A percentile compares a stretch with the other conserved stretches of the same genome.
These are phyloP conservation scores for Solanum hybrid DNA, from an alignment of 305 asterid species.

Conservation along the genomic window DNA sequence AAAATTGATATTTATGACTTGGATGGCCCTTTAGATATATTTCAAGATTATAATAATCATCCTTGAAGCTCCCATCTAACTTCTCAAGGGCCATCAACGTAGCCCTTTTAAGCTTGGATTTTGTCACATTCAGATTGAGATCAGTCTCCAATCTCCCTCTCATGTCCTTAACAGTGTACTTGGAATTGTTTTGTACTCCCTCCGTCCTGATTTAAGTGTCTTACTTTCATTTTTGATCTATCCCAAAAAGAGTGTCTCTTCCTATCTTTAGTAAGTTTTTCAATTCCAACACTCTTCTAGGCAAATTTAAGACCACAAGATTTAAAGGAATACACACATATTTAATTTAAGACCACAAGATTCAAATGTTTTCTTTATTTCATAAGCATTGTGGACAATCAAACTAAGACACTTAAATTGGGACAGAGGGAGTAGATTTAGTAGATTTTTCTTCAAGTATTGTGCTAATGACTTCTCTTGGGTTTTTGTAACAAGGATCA, in stretches of 20 bases:
- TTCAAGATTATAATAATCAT: neutral
- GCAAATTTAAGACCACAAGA: neutral
- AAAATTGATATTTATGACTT: neutral
- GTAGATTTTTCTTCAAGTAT: neutral
- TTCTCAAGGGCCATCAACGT: neutral
- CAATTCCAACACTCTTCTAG: neutral
- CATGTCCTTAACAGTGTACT: neutral
- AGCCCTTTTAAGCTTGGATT: neutral
- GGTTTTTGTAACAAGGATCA: neutral
- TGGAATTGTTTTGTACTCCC: neutral
- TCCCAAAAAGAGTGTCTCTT: neutral
- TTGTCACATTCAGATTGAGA: neutral
- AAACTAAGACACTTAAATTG: neutral
- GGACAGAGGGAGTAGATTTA: neutral
- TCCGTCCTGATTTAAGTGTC: neutral
- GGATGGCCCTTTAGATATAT: neutral
- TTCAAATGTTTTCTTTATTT: neutral
- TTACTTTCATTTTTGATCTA: neutral
- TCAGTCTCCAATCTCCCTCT: neutral
- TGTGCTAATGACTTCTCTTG: neutral
- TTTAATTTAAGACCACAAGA: neutral
- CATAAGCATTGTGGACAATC: neutral
- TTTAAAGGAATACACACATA: neutral
- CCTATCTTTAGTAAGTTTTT: neutral
- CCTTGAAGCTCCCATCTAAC: neutral